Percentiles rank a stretch among this genome's conserved stretches.
Evolutionary conservation across 331 rosid genomes (phyloP).

Genomic region (Telfairia occidentalis): DNA sequence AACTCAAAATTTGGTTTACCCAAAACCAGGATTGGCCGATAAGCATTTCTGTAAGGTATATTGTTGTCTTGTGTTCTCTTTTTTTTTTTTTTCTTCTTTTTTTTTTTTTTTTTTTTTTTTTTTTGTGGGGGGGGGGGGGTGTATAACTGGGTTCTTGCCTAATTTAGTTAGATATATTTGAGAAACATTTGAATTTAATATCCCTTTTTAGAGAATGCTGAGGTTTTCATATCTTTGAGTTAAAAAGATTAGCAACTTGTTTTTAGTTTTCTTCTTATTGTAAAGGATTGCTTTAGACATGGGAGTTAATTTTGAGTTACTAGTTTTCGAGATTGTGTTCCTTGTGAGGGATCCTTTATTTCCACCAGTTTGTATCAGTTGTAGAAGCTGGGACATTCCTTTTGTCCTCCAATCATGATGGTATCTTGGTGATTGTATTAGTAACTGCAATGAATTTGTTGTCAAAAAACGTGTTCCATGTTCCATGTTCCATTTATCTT

Average conservation of each 20-base stretch:
- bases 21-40: too few relatives aligned
- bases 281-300: neutral
- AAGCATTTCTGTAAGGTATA: too few relatives aligned
- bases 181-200: neutral
- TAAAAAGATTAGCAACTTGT: neutral
- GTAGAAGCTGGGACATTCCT: neutral
- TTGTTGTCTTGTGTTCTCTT: too few relatives aligned
- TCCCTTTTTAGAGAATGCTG: neutral
- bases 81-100: too few relatives aligned
- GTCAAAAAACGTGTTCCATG: neutral
- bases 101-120: too few relatives aligned
- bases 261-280: neutral
- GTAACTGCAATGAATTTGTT: neutral
- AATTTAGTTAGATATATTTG: too few relatives aligned
- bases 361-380: neutral
- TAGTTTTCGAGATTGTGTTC: neutral
- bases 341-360: neutral
- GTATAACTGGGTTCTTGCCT: neutral
- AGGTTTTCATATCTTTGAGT: neutral
- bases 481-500: neutral
- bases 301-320: neutral
- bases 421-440: neutral
- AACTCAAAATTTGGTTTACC: too few relatives aligned
- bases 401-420: neutral
- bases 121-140: too few relatives aligned